Evolutionary conservation across 768 basidiomycete species (phyloP), one percentile per base, ranked within the genome.

Genomic region (Kwoniella dejecticola): DNA sequence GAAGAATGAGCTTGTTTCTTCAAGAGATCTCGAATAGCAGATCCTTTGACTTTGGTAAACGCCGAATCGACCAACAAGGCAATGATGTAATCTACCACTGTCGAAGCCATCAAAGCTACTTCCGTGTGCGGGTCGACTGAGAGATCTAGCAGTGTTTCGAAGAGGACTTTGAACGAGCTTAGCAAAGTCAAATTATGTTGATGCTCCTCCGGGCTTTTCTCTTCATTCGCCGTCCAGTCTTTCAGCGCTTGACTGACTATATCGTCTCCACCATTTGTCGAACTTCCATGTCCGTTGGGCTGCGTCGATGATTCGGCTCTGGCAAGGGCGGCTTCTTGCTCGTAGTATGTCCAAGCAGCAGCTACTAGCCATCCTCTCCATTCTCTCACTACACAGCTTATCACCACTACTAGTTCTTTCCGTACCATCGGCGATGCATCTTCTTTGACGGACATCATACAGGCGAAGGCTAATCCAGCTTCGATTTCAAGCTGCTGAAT

Each of bases 361-460:
- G 93, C 86, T 48, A 95, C 90, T 69, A 98, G 92, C 81, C 90
- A 90, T 6, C 95, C 96, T 57, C 92, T 82, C 91, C 94, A 97
- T 77, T 98, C 95, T 77, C 92, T 89, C 36, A 94, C 93, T 21
- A 98, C 82, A 70, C 90, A 91, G 72, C 91, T 93, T 57, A 98
- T 86, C 38, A 98, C 83, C 38, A 97, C 85, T 31, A 97, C 82
- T 21, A 97, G 82, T 77, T 98, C 96, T 80, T 96, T 96, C 60
- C 95, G 83, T 11, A 94, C 95, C 88, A 96, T 90, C 0, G 96
- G 95, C 60, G 90, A 91, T 0, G 91, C 96, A 75, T 99, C 96
- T 57, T 91, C 91, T 77, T 91, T 89, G 54, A 90, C 88, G 8
- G 89, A 88, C 44, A 97, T 84, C 8, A 90, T 87, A 1, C 91